These are phyloP conservation scores for Neltuma alba DNA, from an alignment of 306 rosid genomes.

Conservation along the genomic window DNA sequence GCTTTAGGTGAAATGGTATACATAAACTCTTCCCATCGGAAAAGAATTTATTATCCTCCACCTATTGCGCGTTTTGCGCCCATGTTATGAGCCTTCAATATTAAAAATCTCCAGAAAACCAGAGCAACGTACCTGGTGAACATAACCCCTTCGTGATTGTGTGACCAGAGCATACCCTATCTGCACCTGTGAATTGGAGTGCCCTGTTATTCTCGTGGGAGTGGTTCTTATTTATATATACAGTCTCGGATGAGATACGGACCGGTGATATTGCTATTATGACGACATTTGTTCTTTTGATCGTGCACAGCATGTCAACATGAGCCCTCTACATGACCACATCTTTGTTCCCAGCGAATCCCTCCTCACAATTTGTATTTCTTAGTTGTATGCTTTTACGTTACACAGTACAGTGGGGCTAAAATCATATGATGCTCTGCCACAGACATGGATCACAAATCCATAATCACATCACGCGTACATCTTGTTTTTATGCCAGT, in stretches of 20 bases:
- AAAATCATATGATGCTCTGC: too few relatives aligned
- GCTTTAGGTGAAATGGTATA: background rate
- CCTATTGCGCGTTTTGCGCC: slow-evolving; percentile 1
- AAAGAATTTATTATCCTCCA: background rate
- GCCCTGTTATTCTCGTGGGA: background rate
- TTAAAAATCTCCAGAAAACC: background rate
- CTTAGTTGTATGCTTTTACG: too few relatives aligned
- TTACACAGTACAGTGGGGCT: too few relatives aligned
- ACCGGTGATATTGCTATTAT: background rate
- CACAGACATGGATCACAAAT: too few relatives aligned
- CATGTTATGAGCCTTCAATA: slow-evolving; percentile 16
- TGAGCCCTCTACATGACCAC: slow-evolving; percentile 15
- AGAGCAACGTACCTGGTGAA: background rate
- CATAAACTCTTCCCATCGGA: slow-evolving; percentile 5
- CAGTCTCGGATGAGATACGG: background rate
- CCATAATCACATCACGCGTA: background rate
- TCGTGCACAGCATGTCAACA: background rate
- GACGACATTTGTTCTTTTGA: slow-evolving; percentile 15
- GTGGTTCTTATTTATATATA: background rate
- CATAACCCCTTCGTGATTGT: background rate
- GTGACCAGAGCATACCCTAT: background rate
- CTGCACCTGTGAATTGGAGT: background rate
- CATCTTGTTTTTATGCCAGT: background rate
- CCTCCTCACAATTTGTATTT: background rate
- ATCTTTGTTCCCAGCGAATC: background rate